Percentiles rank a stretch among this genome's conserved stretches.
These are phyloP conservation scores for Raphanus hybrid DNA, from an alignment of 441 rosid genomes.

Conservation along the genomic window DNA sequence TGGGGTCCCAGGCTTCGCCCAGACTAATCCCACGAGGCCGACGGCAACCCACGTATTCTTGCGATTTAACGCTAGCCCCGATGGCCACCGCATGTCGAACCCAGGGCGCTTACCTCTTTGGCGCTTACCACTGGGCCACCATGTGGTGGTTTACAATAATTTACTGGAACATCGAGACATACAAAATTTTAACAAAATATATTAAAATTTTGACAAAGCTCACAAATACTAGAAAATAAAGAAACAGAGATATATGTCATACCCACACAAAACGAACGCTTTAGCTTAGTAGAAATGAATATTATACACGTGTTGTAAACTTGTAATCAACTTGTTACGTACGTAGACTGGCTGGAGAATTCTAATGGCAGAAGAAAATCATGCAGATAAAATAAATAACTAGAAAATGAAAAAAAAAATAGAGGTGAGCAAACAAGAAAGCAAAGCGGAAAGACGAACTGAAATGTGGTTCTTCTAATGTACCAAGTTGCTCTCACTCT, in stretches of 20 bases:
- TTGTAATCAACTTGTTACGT: neutral
- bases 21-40: too few relatives aligned
- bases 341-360: slow-evolving; percentile 2
- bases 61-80: too few relatives aligned
- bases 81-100: too few relatives aligned
- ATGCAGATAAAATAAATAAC: neutral
- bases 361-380: slow-evolving; percentile 11
- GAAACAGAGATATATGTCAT: neutral
- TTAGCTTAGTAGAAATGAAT: neutral
- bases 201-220: neutral
- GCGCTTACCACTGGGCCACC: too few relatives aligned
- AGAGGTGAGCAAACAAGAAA: slow-evolving; percentile 12
- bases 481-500: slow-evolving; percentile 23
- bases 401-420: neutral
- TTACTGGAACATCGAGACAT: neutral
- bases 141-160: too few relatives aligned
- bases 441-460: slow-evolving; percentile 24
- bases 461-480: slow-evolving; percentile 23
- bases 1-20: too few relatives aligned
- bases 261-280: neutral
- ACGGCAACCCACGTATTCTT: too few relatives aligned
- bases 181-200: neutral
- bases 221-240: neutral
- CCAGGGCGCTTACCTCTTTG: too few relatives aligned
- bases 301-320: slow-evolving; percentile 1